These are phyloP conservation scores for Exophiala aquamarina DNA, from an alignment of 2,329 filamentous ascomycete genomes.

Conservation along the genomic window DNA sequence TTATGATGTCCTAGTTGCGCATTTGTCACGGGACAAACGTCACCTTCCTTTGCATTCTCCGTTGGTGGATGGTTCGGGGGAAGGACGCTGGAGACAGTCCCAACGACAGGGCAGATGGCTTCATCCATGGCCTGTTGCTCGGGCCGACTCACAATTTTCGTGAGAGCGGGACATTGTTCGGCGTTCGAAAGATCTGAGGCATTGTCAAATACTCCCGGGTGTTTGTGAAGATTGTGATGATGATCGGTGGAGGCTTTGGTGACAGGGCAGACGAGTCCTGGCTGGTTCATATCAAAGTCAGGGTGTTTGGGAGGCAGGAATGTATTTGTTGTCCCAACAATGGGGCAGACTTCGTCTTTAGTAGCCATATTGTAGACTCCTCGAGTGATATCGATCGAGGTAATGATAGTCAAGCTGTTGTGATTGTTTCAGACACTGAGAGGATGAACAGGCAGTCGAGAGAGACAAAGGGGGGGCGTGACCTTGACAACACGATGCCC, in stretches of 20 bases:
- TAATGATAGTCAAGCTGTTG: neutral
- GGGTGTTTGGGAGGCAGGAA: constrained; percentile 28
- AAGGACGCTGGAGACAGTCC: constrained; percentile 26
- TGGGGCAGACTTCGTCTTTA: constrained; percentile 24
- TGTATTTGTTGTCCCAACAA: constrained; percentile 29
- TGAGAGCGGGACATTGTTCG: constrained; percentile 24
- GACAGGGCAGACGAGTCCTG: constrained; percentile 27
- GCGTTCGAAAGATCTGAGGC: constrained; percentile 18
- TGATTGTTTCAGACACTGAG: neutral
- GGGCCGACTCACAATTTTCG: constrained; percentile 25
- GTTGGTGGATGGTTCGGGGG: constrained; percentile 28
- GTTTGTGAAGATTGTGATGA: constrained; percentile 27
- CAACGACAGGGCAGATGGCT: constrained; percentile 28
- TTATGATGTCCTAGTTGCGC: constrained; percentile 25
- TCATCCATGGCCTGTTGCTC: constrained; percentile 28
- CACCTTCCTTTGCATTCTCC: constrained; percentile 16
- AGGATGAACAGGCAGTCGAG: neutral
- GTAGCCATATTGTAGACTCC: neutral
- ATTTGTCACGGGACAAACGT: constrained; percentile 28
- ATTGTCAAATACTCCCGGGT: constrained; percentile 24
- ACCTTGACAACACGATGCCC: neutral
- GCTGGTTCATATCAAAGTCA: constrained; percentile 22
- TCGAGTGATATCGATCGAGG: constrained; percentile 14
- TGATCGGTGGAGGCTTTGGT: constrained; percentile 28
- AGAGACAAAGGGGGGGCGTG: constrained; percentile 1